These are phyloP conservation scores for Herpetospermum pedunculosum DNA, from an alignment of 306 rosid species.

Conservation along the genomic window DNA sequence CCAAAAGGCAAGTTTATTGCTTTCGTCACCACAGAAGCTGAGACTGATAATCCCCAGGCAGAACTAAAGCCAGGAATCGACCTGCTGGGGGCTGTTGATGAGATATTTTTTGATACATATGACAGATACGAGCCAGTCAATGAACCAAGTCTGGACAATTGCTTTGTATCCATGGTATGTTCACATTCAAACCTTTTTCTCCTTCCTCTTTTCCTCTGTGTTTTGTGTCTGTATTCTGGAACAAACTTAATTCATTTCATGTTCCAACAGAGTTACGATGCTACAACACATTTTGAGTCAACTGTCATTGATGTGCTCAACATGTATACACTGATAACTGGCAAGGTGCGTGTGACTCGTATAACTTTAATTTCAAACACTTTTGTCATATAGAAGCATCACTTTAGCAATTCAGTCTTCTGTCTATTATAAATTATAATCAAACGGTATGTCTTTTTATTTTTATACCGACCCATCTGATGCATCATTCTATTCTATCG, in stretches of 20 bases:
- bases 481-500: no score
- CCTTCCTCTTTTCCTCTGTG: not conserved
- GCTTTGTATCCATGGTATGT: slow-evolving; percentile 82
- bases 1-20: slow-evolving; percentile 93
- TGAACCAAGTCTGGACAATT: slow-evolving; percentile 80
- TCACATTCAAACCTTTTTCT: not conserved
- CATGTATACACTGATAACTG: slow-evolving; percentile 90
- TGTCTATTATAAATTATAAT: no score
- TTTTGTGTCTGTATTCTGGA: no score
- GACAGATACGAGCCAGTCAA: slow-evolving; percentile 91
- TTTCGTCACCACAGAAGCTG: slow-evolving; percentile 92
- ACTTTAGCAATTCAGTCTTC: no score
- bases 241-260: not conserved
- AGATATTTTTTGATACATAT: slow-evolving; percentile 74
- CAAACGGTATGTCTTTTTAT: no score
- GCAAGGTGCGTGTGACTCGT: slow-evolving; percentile 48
- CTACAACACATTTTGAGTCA: slow-evolving; percentile 94
- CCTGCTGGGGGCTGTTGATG: slow-evolving; percentile 83
- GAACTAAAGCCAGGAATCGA: slow-evolving; percentile 93
- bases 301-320: slow-evolving; percentile 80
- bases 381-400: not conserved
- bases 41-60: slow-evolving; percentile 70
- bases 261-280: slow-evolving; percentile 79
- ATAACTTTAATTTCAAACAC: not conserved
- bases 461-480: not conserved